Evolutionary conservation across 1,284 basidiomycete genomes (phyloP).

Genomic region (Sanghuangporus baumii): DNA sequence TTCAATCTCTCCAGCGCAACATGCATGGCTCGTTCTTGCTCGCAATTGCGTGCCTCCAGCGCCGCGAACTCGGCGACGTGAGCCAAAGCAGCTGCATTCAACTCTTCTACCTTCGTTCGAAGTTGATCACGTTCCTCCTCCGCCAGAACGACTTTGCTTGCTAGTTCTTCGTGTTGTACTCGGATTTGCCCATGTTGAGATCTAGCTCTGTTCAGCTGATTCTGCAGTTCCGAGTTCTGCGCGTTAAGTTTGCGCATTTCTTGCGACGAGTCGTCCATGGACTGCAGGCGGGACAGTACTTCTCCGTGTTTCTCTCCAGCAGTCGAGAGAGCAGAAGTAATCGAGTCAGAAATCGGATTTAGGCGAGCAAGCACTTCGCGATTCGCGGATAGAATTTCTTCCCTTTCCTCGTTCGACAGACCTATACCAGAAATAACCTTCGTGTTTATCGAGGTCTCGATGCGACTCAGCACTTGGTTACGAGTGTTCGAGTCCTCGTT

Average conservation of each 20-base stretch:
- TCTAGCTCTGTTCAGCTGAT: conserved; percentile 68
- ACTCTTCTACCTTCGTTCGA: conserved; percentile 46
- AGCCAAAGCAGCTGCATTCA: conserved; percentile 39
- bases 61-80: conserved; percentile 43
- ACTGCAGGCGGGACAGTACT: conserved; percentile 48
- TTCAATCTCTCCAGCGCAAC: conserved; percentile 65
- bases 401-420: conserved; percentile 41
- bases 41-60: conserved; percentile 49
- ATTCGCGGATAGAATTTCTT: conserved; percentile 45
- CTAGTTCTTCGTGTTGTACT: conserved; percentile 72
- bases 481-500: not conserved
- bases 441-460: conserved; percentile 38
- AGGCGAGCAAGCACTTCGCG: conserved; percentile 49
- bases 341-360: conserved; percentile 48
- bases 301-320: conserved; percentile 59
- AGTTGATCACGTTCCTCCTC: conserved; percentile 62
- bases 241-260: conserved; percentile 52
- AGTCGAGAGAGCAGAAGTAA: conserved; percentile 48
- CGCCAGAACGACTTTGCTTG: conserved; percentile 50
- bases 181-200: conserved; percentile 69
- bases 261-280: conserved; percentile 53
- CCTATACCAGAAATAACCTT: conserved; percentile 38
- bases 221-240: conserved; percentile 58
- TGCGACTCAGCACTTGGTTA: not conserved
- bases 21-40: conserved; percentile 63